These are phyloP conservation scores for Microcyclosporella mali DNA, from an alignment of 2,329 filamentous ascomycete genomes.

Conservation along the genomic window DNA sequence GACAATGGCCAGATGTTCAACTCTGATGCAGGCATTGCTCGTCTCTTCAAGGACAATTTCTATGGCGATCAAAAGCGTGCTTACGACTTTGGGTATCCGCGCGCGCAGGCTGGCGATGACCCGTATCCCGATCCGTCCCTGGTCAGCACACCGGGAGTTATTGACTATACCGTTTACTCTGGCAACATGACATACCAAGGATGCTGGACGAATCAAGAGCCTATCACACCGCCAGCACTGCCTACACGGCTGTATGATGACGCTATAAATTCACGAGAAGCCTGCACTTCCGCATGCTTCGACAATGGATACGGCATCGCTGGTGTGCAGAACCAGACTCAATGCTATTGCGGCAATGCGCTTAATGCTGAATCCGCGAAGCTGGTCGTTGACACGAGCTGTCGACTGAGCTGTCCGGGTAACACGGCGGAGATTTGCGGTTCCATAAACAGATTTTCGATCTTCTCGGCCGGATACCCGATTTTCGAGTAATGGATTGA, in stretches of 20 bases:
- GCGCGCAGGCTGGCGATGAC: slow-evolving; percentile 27
- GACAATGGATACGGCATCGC: slow-evolving; percentile 29
- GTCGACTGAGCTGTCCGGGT: slow-evolving; percentile 26
- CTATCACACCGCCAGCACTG: slow-evolving; percentile 16
- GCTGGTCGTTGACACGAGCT: slow-evolving; percentile 25
- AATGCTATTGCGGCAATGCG: slow-evolving; percentile 31
- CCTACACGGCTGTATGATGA: slow-evolving; percentile 19
- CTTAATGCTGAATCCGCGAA: slow-evolving; percentile 19
- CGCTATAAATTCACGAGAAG: slow-evolving; percentile 24
- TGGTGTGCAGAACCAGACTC: slow-evolving; percentile 27
- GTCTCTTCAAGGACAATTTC: slow-evolving; percentile 33
- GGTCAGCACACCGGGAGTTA: neutral
- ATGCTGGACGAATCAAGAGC: slow-evolving; percentile 29
- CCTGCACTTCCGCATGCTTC: slow-evolving; percentile 26
- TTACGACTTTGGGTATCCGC: slow-evolving; percentile 31
- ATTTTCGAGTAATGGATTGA: slow-evolving; percentile 6
- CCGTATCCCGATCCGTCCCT: slow-evolving; percentile 17
- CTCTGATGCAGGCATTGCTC: slow-evolving; percentile 27
- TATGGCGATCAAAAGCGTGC: slow-evolving; percentile 25
- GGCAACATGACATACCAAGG: slow-evolving; percentile 31
- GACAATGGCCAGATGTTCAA: slow-evolving; percentile 31
- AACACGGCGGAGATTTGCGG: slow-evolving; percentile 28
- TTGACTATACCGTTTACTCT: slow-evolving; percentile 16
- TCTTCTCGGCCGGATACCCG: slow-evolving; percentile 19
- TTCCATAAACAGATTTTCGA: slow-evolving; percentile 18